Percentiles rank a stretch among this genome's conserved stretches.
phyloP scores from a whole-genome alignment of 306 rosid genomes.

The Urtica urens region DNA sequence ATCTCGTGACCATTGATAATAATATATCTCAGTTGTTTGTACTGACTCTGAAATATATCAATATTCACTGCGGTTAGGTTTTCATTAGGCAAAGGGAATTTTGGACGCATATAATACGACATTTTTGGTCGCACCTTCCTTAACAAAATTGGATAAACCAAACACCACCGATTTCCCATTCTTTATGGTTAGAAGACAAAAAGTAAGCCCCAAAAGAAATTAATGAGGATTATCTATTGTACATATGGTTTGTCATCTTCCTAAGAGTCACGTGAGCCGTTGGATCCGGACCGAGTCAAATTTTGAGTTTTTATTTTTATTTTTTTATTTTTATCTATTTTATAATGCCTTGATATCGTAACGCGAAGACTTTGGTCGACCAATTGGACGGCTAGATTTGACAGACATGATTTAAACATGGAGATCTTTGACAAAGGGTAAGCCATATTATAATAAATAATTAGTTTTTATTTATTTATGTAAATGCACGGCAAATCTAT shows the following conservation, averaged over 20 bases:
- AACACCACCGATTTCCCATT: constrained; percentile 5
- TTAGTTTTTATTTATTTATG: constrained; percentile 4
- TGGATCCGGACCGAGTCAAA: background rate
- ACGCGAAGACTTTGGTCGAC: constrained; percentile 18
- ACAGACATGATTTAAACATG: background rate
- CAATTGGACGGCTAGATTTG: constrained; percentile 15
- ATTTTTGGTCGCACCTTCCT: constrained; percentile 2
- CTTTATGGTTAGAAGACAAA: background rate
- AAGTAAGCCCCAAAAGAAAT: background rate
- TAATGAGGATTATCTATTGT: no score
- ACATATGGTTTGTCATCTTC: no score
- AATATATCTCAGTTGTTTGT: background rate
- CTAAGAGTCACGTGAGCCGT: background rate
- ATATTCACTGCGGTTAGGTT: background rate
- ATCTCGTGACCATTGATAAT: background rate
- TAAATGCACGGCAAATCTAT: constrained; percentile 1
- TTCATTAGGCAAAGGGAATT: constrained; percentile 1
- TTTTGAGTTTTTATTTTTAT: background rate
- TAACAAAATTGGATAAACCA: constrained; percentile 17
- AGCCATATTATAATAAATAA: constrained; percentile 17
- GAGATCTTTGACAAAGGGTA: constrained; percentile 18
- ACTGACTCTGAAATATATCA: background rate
- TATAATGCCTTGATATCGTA: constrained; percentile 7
- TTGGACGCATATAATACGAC: background rate
- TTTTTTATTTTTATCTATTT: background rate